Evolutionary conservation across 2,329 filamentous ascomycete genomes (phyloP), one percentile per base, ranked within the genome.

Genomic region (Colletotrichum zoysiae): DNA sequence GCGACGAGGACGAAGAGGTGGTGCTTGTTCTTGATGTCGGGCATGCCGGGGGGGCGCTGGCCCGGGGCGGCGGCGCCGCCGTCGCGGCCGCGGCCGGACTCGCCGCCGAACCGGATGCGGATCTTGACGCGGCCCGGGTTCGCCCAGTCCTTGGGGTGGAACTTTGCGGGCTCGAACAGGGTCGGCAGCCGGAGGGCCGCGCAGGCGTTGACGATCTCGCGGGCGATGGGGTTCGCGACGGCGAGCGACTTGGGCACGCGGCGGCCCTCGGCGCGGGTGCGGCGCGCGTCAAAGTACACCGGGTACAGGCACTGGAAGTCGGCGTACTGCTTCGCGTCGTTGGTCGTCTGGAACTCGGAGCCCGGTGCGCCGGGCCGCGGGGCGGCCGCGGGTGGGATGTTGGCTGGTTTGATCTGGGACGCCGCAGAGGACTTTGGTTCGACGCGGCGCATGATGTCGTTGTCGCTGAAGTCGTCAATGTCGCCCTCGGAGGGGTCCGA

Each of bases 141-240:
- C 68, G 92, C 92, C 96, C 96, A 99, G 85, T 99, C 96, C 84
- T 96, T 95, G 8, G 96, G 96, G 82, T 99, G 96, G 73, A 91
- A 88, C 86, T 97, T 97, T 79, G 93, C 92, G 1, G 95, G 94
- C 84, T 99, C 96, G 80, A 98, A 92, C 9, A 96, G 90, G 55
- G 92, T 91, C 73, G 89, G 87, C 46, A 94, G 84, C 40, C 91
- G 89, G 72, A 97, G 87, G 57, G 87, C 83, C 53, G 91, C 90
- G 81, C 93, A 93, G n/a, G 95, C 95, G 79, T 93, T 92, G 56
- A 95, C 92, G 79, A 99, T 95, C 78, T 96, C 94, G 78, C 93
- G 89, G 9, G 96, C 96, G 53, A 99, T 88, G 38, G 96, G 96
- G 84, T 95, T 97, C 69, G 86, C 80, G 6, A 98, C 93, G 1